Conservation (phyloP, 2,329 filamentous ascomycete species). For the Pseudogymnoascus sp. region DNA sequence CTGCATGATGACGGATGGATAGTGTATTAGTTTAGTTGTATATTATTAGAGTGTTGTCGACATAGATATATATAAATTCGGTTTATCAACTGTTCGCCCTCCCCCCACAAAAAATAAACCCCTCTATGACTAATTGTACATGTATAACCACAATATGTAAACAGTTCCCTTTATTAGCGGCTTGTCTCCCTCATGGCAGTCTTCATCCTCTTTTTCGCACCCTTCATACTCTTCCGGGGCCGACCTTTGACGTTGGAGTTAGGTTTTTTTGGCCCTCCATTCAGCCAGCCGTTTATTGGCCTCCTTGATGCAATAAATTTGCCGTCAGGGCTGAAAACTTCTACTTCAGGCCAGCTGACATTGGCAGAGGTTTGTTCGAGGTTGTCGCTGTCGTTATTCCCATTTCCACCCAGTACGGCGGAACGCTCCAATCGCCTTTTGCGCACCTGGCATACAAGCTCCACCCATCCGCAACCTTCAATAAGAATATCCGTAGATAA, state of each 20-base stretch:
- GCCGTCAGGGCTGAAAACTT: constrained; percentile 81
- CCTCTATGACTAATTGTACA: constrained; percentile 4
- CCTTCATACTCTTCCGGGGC: constrained; percentile 63
- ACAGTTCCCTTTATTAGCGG: not conserved
- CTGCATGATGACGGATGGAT: not conserved
- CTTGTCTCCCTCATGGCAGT: not conserved
- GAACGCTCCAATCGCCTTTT: constrained; percentile 37
- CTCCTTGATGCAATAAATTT: constrained; percentile 59
- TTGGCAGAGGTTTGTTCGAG: constrained; percentile 18
- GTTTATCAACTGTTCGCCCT: not conserved
- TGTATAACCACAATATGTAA: not conserved
- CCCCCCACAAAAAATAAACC: not conserved
- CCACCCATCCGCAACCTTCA: constrained; percentile 89
- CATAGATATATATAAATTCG: not conserved
- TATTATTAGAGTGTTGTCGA: not conserved
- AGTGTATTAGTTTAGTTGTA: constrained; percentile 6
- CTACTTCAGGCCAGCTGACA: constrained; percentile 58
- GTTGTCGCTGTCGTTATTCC: constrained; percentile 12
- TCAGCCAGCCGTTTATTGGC: constrained; percentile 64
- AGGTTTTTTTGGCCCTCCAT: constrained; percentile 46
- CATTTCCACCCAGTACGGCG: constrained; percentile 17
- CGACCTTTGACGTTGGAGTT: constrained; percentile 43
- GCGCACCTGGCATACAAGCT: constrained; percentile 75
- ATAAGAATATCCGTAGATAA: constrained; percentile 77
- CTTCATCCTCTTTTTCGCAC: constrained; percentile 37